A percentile compares a stretch with the other conserved stretches of the same genome.
Evolutionary conservation across 176 grass and related monocot genomes (phyloP).

Genomic region (Chrysopogon serrulatus): DNA sequence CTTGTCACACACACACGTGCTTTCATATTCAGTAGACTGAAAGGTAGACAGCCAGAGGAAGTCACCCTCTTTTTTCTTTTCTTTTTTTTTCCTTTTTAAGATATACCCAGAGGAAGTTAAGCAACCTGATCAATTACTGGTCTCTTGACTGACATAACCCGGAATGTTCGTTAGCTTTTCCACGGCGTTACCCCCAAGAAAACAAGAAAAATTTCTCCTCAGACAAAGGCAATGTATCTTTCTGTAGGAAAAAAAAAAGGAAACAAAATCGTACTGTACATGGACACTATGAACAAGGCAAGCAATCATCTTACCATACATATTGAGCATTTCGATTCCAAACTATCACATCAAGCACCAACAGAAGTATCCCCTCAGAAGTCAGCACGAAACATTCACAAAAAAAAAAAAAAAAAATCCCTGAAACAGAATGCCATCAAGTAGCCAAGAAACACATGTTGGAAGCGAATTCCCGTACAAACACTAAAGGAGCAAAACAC

Average conservation of each 20-base stretch:
- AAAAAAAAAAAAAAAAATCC: not conserved
- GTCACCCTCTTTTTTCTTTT: no score
- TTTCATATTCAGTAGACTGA: not conserved
- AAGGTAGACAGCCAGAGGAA: not conserved
- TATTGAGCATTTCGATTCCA: not conserved
- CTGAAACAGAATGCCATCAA: not conserved
- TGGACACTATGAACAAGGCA: not conserved
- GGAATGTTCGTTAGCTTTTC: not conserved
- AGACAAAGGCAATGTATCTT: not conserved
- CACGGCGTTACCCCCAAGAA: not conserved
- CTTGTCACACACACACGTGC: not conserved
- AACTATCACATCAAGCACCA: not conserved
- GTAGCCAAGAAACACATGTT: not conserved
- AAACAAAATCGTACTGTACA: not conserved
- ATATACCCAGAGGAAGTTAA: not conserved
- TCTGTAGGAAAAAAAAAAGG: not conserved
- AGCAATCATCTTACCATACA: not conserved
- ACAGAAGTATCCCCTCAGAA: not conserved
- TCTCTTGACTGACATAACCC: not conserved
- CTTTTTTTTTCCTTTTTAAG: no score
- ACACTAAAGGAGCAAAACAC: not conserved
- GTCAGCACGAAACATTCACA: not conserved
- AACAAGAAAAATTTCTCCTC: not conserved
- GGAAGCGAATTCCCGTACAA: not conserved
- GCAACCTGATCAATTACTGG: not conserved